phyloP scores from a whole-genome alignment of 768 basidiomycete genomes.

The Leucosporidium yakuticum region DNA sequence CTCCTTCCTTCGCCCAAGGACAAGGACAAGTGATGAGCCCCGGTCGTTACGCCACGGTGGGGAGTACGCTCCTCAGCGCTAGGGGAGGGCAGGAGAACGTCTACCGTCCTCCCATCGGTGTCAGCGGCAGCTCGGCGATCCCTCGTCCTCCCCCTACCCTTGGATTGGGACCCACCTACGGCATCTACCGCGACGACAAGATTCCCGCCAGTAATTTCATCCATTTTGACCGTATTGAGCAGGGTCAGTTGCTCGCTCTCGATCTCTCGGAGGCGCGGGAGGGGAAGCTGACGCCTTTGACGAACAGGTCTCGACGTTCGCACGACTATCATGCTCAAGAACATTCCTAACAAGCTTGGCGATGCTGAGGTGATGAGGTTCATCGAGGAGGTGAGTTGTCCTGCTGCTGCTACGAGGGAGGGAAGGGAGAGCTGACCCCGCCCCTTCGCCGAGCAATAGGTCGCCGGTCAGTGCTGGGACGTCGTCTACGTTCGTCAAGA shows the following conservation, averaged over 20 bases:
- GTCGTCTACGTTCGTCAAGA: slow-evolving; percentile 64
- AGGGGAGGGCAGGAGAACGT: not conserved
- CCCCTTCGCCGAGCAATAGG: slow-evolving; percentile 59
- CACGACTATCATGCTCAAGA: slow-evolving; percentile 44
- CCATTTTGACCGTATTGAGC: slow-evolving; percentile 65
- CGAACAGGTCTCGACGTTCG: slow-evolving; percentile 26
- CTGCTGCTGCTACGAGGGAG: no score
- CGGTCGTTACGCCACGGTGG: slow-evolving; percentile 3
- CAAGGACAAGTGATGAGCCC: not conserved
- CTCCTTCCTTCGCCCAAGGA: not conserved
- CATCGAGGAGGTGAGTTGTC: slow-evolving; percentile 27
- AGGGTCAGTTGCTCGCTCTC: slow-evolving; percentile 47
- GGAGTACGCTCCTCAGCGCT: not conserved
- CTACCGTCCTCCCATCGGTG: not conserved
- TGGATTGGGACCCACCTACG: slow-evolving; percentile 4
- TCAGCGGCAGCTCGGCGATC: no score
- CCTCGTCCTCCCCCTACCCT: no score
- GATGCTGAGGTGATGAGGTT: slow-evolving; percentile 33
- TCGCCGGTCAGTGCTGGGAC: slow-evolving; percentile 70
- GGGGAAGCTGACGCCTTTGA: slow-evolving; percentile 52
- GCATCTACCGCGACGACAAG: slow-evolving; percentile 27
- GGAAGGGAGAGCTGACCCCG: slow-evolving; percentile 48
- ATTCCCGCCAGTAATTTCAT: slow-evolving; percentile 52
- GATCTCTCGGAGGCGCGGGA: no score
- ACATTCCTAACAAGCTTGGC: slow-evolving; percentile 71